Conservation (phyloP, 1,139 yeast genomes). For the Suhomyces kunorum region DNA sequence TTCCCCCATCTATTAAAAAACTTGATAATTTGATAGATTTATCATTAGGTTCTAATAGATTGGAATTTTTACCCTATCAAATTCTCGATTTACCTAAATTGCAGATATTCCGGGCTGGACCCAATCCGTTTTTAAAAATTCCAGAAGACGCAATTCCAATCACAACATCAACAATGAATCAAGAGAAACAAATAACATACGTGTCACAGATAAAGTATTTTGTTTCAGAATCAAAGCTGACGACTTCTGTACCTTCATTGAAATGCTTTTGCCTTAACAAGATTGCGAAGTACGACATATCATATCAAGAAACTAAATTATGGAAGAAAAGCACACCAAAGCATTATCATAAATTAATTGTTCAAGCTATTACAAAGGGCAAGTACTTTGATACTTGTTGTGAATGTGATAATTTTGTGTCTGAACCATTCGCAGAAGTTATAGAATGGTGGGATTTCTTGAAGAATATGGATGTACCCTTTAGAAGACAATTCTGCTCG, state of each 20-base stretch:
- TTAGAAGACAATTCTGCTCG: constrained; percentile 48
- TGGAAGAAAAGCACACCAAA: constrained; percentile 46
- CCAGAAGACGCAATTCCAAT: constrained; percentile 31
- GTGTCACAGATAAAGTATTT: constrained; percentile 28
- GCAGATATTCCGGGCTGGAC: constrained; percentile 50
- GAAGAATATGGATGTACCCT: constrained; percentile 41
- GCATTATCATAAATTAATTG: constrained; percentile 37
- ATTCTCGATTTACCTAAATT: constrained; percentile 47
- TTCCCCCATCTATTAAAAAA: constrained; percentile 55
- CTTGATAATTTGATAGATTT: constrained; percentile 48
- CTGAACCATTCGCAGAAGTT: constrained; percentile 54
- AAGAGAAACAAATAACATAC: constrained; percentile 19
- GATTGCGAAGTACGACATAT: constrained; percentile 47
- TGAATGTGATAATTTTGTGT: constrained; percentile 42
- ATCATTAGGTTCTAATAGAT: constrained; percentile 52
- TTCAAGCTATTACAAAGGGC: constrained; percentile 47
- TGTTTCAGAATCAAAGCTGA: constrained; percentile 12
- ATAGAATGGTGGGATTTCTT: constrained; percentile 64
- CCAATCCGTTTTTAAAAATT: constrained; percentile 40
- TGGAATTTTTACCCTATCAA: constrained; percentile 56
- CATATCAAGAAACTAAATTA: constrained; percentile 43
- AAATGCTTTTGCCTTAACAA: constrained; percentile 44
- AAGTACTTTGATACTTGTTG: constrained; percentile 53
- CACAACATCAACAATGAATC: constrained; percentile 17
- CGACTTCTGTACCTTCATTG: constrained; percentile 32